Evolutionary conservation across 1,284 basidiomycete genomes (phyloP).

Genomic region (Papiliotrema terrestris): DNA sequence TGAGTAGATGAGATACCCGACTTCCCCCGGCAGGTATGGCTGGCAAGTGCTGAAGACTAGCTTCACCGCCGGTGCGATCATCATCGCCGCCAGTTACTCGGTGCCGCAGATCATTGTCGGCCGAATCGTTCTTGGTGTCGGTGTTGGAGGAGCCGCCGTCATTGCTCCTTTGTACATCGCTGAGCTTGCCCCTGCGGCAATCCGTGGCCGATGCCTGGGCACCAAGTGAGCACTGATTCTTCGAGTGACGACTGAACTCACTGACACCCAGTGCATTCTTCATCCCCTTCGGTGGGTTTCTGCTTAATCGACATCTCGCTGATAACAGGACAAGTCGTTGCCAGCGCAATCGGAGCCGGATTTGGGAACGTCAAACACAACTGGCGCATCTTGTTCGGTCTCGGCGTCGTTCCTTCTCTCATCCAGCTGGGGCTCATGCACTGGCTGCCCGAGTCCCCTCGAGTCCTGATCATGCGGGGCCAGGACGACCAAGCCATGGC

Average conservation of each 20-base stretch:
- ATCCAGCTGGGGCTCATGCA: conserved; percentile 38
- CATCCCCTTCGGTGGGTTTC: conserved; percentile 1
- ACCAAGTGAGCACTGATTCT: neutral
- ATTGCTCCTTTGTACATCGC: conserved; percentile 13
- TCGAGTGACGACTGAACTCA: too few relatives aligned
- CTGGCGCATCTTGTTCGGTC: conserved; percentile 18
- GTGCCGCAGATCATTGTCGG: conserved; percentile 38
- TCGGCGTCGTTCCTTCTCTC: conserved; percentile 41
- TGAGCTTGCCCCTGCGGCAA: neutral
- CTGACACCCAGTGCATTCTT: neutral
- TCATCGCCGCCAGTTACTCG: conserved; percentile 37
- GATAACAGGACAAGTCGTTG: neutral
- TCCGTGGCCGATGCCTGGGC: neutral
- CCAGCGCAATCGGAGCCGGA: neutral
- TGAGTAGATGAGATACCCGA: too few relatives aligned
- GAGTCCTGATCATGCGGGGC: conserved; percentile 33
- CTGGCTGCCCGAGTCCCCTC: conserved; percentile 43
- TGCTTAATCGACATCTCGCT: too few relatives aligned
- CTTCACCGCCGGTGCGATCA: conserved; percentile 35
- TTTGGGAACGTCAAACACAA: neutral
- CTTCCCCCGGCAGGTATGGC: neutral
- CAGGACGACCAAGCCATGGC: conserved; percentile 23
- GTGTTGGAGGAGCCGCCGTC: conserved; percentile 34
- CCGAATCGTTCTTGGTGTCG: conserved; percentile 43
- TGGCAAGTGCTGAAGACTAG: neutral